Evolutionary conservation across 306 rosid species (phyloP).

Genomic region (Rubus parviflorus): DNA sequence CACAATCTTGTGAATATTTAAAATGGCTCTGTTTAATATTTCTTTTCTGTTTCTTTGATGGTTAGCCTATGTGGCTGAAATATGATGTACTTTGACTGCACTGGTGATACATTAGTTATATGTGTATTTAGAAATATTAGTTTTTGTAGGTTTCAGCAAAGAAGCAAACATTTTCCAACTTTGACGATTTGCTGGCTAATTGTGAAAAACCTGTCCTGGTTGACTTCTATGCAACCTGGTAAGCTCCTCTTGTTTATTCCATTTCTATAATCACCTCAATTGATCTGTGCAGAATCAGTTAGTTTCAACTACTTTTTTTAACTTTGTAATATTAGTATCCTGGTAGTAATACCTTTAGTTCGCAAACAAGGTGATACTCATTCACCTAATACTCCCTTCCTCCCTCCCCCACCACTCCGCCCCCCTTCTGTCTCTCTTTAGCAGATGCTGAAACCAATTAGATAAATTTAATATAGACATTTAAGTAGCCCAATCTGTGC

Average conservation of each 20-base stretch:
- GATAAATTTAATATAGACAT: neutral
- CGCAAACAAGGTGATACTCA: neutral
- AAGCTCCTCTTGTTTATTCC: conserved; percentile 10
- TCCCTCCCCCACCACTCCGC: neutral
- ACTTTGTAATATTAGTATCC: neutral
- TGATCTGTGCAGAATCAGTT: neutral
- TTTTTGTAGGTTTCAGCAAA: conserved; percentile 71
- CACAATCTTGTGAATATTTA: neutral
- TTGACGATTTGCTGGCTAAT: conserved; percentile 75
- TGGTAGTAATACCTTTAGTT: neutral
- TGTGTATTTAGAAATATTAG: conserved; percentile 5
- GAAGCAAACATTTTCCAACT: conserved; percentile 75
- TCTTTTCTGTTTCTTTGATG: neutral
- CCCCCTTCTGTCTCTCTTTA: neutral
- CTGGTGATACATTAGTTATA: conserved; percentile 12
- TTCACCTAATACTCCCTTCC: neutral
- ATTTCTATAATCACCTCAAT: neutral
- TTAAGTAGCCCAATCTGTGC: conserved; percentile 23
- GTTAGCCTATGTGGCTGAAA: neutral
- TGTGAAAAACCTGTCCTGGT: conserved; percentile 82
- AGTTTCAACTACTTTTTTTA: conserved; percentile 6
- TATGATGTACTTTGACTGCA: neutral
- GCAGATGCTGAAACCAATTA: neutral
- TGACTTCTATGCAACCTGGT: conserved; percentile 99
- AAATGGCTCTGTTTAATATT: neutral